phyloP scores from a whole-genome alignment of 306 rosid species.

The Lupinus albus region DNA sequence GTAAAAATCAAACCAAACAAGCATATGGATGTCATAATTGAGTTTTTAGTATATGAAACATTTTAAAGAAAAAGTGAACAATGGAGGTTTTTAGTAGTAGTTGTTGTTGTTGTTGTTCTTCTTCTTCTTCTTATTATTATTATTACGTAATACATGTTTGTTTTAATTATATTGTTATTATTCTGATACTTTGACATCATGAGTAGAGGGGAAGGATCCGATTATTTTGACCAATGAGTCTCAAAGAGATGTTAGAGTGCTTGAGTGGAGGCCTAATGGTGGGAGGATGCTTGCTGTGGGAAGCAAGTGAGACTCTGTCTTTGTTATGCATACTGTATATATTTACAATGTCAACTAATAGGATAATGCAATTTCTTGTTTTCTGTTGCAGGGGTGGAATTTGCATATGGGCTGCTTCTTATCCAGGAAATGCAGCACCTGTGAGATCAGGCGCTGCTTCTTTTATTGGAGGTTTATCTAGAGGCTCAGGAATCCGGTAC shows the following conservation, averaged over 20 bases:
- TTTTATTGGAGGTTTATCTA: conserved; percentile 72
- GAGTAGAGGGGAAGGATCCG: conserved; percentile 81
- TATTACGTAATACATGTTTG: background rate
- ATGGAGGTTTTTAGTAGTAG: too few species aligned
- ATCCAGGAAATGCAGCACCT: conserved; percentile 80
- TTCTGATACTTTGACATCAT: conserved; percentile 32
- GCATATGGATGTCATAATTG: too few species aligned
- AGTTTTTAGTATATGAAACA: too few species aligned
- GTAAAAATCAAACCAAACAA: too few species aligned
- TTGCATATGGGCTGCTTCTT: conserved; percentile 94
- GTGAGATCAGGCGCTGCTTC: conserved; percentile 79
- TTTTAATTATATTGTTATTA: background rate
- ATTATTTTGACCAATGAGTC: conserved; percentile 70
- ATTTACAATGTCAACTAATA: background rate
- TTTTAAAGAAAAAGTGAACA: too few species aligned
- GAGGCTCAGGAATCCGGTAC: conserved; percentile 85
- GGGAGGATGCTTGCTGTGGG: conserved; percentile 79
- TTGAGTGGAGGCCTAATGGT: conserved; percentile 94
- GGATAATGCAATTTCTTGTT: conserved; percentile 24
- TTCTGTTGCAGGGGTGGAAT: conserved; percentile 66
- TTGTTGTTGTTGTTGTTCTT: background rate
- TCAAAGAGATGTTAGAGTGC: conserved; percentile 70
- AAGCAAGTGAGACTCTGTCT: conserved; percentile 77
- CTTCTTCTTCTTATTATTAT: background rate
- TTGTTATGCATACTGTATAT: conserved; percentile 28